A percentile compares a stretch with the other conserved stretches of the same genome.
These are phyloP conservation scores for Colletotrichum liriopes DNA, from an alignment of 2,329 filamentous ascomycete genomes.

Conservation along the genomic window DNA sequence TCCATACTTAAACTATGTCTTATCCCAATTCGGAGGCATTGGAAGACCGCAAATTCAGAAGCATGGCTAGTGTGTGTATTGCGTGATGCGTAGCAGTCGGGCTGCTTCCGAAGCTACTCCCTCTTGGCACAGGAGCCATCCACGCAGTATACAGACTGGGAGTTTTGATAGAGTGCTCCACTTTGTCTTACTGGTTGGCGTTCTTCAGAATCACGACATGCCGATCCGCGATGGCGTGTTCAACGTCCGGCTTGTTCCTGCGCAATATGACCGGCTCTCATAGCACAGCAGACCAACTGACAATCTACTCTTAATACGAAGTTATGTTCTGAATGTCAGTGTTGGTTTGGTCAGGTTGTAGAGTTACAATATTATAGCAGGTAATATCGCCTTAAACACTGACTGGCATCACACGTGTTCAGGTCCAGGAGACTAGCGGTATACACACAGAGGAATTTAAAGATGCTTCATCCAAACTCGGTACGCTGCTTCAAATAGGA, in stretches of 20 bases:
- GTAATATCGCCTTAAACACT: neutral
- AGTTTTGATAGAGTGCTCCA: neutral
- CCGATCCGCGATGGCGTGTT: constrained; percentile 26
- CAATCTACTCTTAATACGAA: neutral
- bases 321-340: no score
- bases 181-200: constrained; percentile 3
- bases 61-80: neutral
- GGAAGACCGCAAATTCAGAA: neutral
- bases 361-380: neutral
- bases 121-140: neutral
- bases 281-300: neutral
- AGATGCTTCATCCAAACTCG: no score
- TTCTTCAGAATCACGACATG: constrained; percentile 26
- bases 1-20: neutral
- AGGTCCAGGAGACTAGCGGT: no score
- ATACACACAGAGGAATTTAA: no score
- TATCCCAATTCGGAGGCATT: neutral
- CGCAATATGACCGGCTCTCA: neutral
- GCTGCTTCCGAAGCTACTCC: neutral
- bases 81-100: neutral
- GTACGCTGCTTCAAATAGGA: no score
- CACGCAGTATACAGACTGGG: neutral
- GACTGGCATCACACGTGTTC: no score
- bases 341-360: no score
- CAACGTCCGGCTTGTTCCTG: neutral